Percentiles rank a stretch among this genome's conserved stretches.
These are phyloP conservation scores for Argentina anserina DNA, from an alignment of 306 rosid genomes.

Conservation along the genomic window DNA sequence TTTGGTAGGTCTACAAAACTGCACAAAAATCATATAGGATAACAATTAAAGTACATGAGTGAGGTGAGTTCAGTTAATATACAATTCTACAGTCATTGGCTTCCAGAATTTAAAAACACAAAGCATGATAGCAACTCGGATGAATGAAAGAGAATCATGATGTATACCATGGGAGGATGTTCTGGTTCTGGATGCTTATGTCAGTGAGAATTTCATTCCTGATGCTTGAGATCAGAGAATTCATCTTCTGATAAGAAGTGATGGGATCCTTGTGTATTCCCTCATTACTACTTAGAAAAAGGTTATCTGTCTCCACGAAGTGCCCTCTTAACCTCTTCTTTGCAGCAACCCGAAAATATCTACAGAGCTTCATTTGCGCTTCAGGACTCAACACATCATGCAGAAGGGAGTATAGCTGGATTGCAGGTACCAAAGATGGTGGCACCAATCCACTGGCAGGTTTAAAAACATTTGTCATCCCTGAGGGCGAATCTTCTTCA, in stretches of 20 bases:
- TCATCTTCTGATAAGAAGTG: conserved; percentile 29
- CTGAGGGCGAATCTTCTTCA: conserved; percentile 28
- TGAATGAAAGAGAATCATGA: background rate
- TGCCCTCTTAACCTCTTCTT: conserved; percentile 33
- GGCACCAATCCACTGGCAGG: conserved; percentile 24
- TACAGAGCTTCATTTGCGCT: conserved; percentile 29
- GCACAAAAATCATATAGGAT: conserved; percentile 9
- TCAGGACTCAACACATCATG: conserved; percentile 30
- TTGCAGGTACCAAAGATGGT: conserved; percentile 36
- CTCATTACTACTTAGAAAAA: conserved; percentile 6
- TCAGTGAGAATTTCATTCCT: conserved; percentile 38
- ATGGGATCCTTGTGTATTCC: conserved; percentile 19
- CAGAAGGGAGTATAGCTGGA: conserved; percentile 30
- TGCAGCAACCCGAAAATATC: conserved; percentile 32
- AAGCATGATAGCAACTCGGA: background rate
- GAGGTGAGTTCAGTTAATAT: background rate
- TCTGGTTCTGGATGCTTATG: conserved; percentile 28
- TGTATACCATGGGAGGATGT: conserved; percentile 37
- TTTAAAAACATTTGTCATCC: conserved; percentile 24
- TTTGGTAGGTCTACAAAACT: conserved; percentile 36
- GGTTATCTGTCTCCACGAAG: conserved; percentile 28
- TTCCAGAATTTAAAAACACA: background rate
- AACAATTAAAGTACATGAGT: no score
- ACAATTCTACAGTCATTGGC: background rate
- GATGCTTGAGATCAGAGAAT: conserved; percentile 19